These are phyloP conservation scores for Komagataella mondaviorum DNA, from an alignment of 805 yeast species.

Conservation along the genomic window DNA sequence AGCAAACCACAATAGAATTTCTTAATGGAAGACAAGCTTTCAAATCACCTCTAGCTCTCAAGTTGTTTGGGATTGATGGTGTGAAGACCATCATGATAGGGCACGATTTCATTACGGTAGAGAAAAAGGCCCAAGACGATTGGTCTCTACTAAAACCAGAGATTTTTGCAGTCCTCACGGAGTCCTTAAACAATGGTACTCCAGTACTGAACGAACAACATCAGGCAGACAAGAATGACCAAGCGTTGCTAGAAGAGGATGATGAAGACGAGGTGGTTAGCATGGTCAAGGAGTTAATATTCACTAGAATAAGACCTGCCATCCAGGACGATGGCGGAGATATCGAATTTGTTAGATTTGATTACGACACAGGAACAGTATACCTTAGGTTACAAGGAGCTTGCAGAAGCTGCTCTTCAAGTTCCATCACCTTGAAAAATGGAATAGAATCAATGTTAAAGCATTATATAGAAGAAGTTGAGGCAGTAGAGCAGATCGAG, in stretches of 20 bases:
- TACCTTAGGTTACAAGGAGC: conserved; percentile 89
- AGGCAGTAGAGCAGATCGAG: conserved; percentile 74
- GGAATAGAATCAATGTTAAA: conserved; percentile 97
- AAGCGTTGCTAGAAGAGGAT: conserved; percentile 23
- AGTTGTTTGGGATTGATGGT: conserved; percentile 65
- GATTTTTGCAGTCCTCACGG: conserved; percentile 44
- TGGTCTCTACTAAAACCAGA: conserved; percentile 60
- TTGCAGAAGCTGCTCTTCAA: conserved; percentile 83
- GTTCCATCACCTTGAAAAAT: conserved; percentile 83
- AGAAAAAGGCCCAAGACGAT: conserved; percentile 36
- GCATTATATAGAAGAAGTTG: conserved; percentile 93
- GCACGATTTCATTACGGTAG: conserved; percentile 71
- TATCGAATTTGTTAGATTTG: conserved; percentile 76
- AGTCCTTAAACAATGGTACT: conserved; percentile 38
- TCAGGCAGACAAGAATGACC: conserved; percentile 12
- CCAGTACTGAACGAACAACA: conserved; percentile 35
- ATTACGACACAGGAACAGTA: conserved; percentile 78
- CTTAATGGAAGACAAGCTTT: conserved; percentile 64
- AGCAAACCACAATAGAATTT: conserved; percentile 57
- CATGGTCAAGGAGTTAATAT: conserved; percentile 84
- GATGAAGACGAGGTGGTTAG: conserved; percentile 72
- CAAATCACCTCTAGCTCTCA: conserved; percentile 65
- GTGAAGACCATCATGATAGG: conserved; percentile 70
- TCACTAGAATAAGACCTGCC: conserved; percentile 93
- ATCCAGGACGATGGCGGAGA: conserved; percentile 99